These are phyloP conservation scores for Mollisiaceae sp. DNA, from an alignment of 2,329 filamentous ascomycete genomes.

Conservation along the genomic window DNA sequence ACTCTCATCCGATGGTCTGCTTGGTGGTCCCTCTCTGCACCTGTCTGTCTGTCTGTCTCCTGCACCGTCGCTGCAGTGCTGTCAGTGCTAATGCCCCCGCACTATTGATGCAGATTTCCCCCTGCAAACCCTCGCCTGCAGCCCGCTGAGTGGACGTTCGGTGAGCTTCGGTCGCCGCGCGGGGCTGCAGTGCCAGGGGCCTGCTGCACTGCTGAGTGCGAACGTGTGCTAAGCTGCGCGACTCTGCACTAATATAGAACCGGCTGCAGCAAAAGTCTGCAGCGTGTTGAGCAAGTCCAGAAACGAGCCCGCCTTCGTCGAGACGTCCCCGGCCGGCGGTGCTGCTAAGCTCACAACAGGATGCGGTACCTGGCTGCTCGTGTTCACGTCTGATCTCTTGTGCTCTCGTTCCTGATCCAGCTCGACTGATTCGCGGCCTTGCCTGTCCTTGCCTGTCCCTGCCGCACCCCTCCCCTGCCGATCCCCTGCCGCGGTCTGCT, in stretches of 20 bases:
- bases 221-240: not conserved
- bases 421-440: too few relatives aligned
- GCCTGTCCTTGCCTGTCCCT: too few relatives aligned
- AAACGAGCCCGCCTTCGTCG: not conserved
- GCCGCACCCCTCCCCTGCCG: too few relatives aligned
- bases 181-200: not conserved
- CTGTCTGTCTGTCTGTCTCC: too few relatives aligned
- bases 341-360: not conserved
- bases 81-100: too few relatives aligned
- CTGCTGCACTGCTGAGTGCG: not conserved
- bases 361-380: not conserved
- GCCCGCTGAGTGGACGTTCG: not conserved
- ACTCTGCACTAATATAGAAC: not conserved
- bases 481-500: too few relatives aligned
- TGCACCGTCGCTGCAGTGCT: too few relatives aligned
- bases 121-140: not conserved
- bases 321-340: not conserved
- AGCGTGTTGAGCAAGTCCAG: not conserved
- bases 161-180: not conserved
- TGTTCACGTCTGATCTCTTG: too few relatives aligned
- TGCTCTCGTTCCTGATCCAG: too few relatives aligned
- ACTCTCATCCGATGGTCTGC: not conserved
- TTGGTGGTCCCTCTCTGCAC: too few relatives aligned
- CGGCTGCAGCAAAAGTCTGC: too few relatives aligned
- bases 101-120: too few relatives aligned